phyloP scores from a whole-genome alignment of 495 filamentous ascomycete species.

The Neurospora sp. region DNA sequence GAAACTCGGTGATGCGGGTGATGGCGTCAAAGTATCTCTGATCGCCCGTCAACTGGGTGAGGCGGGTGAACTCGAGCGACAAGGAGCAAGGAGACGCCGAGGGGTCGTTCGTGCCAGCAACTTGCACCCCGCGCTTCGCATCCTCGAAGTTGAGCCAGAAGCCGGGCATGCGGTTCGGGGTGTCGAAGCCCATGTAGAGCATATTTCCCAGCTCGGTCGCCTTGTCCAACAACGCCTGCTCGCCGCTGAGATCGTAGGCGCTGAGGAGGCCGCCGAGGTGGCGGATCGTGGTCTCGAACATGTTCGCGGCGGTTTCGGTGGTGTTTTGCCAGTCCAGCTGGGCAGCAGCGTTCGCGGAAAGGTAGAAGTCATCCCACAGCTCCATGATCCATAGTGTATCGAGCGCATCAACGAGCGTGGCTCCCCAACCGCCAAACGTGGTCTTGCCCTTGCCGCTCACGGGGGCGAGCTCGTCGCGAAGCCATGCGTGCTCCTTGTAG shows the following conservation, averaged over 20 bases:
- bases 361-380: slow-evolving; percentile 62
- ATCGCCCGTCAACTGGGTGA: slow-evolving; percentile 71
- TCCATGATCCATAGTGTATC: slow-evolving; percentile 85
- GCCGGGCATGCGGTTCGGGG: slow-evolving; percentile 78
- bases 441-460: slow-evolving; percentile 43
- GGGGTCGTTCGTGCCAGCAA: slow-evolving; percentile 39
- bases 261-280: slow-evolving; percentile 66
- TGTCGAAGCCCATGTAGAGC: slow-evolving; percentile 75
- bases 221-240: slow-evolving; percentile 53
- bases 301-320: slow-evolving; percentile 38
- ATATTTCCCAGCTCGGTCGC: slow-evolving; percentile 70
- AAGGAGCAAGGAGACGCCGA: slow-evolving; percentile 73
- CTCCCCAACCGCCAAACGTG: slow-evolving; percentile 73
- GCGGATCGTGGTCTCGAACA: slow-evolving; percentile 68
- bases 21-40: slow-evolving; percentile 76
- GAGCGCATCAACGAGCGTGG: slow-evolving; percentile 68
- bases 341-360: slow-evolving; percentile 55
- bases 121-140: slow-evolving; percentile 64
- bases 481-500: slow-evolving; percentile 68
- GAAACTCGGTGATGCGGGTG: slow-evolving; percentile 63
- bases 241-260: slow-evolving; percentile 68
- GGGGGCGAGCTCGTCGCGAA: slow-evolving; percentile 65
- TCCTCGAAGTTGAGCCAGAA: slow-evolving; percentile 60
- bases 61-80: slow-evolving; percentile 71
- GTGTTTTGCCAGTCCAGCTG: slow-evolving; percentile 68